These are phyloP conservation scores for Sporisorium sorghi DNA, from an alignment of 1,284 basidiomycete species.

Conservation along the genomic window DNA sequence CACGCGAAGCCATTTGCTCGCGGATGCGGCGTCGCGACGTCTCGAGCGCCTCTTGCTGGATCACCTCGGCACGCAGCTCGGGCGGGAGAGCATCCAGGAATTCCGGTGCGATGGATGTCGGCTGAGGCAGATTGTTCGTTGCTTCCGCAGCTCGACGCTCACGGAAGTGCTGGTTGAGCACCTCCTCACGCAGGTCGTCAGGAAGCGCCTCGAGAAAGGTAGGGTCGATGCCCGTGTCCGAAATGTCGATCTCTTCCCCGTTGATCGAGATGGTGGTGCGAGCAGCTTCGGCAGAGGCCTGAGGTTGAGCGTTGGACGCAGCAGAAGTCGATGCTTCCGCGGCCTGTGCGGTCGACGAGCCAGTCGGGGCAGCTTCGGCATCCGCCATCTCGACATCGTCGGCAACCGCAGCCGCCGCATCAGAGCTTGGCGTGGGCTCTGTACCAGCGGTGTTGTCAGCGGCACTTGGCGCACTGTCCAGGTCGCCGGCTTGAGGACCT, in stretches of 20 bases:
- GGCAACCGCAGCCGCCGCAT: slow-evolving; percentile 6
- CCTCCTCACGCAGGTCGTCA: slow-evolving; percentile 98
- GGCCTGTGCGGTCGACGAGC: slow-evolving; percentile 17
- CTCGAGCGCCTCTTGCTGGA: slow-evolving; percentile 91
- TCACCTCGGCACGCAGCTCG: slow-evolving; percentile 94
- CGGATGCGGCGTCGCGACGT: slow-evolving; percentile 71
- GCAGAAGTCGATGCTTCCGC: slow-evolving; percentile 6
- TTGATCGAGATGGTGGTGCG: slow-evolving; percentile 74
- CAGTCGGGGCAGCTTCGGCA: slow-evolving; percentile 19
- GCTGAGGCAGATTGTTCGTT: slow-evolving; percentile 73
- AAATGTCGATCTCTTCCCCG: slow-evolving; percentile 95
- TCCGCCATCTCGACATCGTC: slow-evolving; percentile 65
- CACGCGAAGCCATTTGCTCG: slow-evolving; percentile 39
- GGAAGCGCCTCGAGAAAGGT: slow-evolving; percentile 97
- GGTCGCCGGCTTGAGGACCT: slow-evolving; percentile 1
- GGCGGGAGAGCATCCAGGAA: slow-evolving; percentile 96
- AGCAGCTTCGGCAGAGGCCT: slow-evolving; percentile 10
- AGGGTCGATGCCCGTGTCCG: slow-evolving; percentile 97
- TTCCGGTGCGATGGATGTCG: slow-evolving; percentile 88
- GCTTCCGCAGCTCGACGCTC: slow-evolving; percentile 76
- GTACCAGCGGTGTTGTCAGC: slow-evolving; percentile 23
- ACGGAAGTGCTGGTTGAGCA: slow-evolving; percentile 94
- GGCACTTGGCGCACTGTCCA: neutral
- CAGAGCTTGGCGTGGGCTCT: slow-evolving; percentile 25
- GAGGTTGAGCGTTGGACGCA: slow-evolving; percentile 5